Base-by-base conservation (phyloP, 2,329 filamentous ascomycete species). In the Scytalidium sp. region DNA sequence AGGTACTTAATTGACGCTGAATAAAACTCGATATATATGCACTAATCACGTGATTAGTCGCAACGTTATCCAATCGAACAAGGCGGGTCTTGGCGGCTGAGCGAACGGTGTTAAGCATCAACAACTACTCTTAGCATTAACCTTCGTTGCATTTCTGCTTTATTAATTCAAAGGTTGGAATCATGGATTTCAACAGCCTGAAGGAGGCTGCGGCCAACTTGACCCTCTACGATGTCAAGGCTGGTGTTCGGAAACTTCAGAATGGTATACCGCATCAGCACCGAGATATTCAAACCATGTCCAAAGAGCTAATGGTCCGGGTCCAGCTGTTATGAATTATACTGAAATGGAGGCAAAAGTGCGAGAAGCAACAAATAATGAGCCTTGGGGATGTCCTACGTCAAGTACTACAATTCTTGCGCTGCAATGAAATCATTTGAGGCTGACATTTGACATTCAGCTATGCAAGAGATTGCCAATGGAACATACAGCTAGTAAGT, bases 401-500 rank as follows among this genome's bases (percentile, higher is more conserved):
- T 36, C 10, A 43, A 41, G 19, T 19, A 47, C 19, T 27, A n/a
- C 19, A 25, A 39, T 27, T 10, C n/a, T 21, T 20, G 19, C 40
- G 25, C 29, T 27, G 20, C 20, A 19, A 23, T 32, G 13, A 21
- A 40, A 52, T 49, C 9, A 22, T 41, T 45, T 45, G n/a, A 46
- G 42, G 56, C 54, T 47, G 50, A 53, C 39, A 27, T 40, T 9
- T 43, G 40, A 13, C 19, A 43, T 40, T 19, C n/a, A 43, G 69
- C 88, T 64, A 96, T 97, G 92, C 92, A 97, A 72, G 94, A 99
- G 72, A 99, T 99, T 70, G 91, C 94, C 71, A 96, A 92, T 70
- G 94, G 85, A 64, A 99, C 94, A 52, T 96, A 96, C 73, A 97
- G 93, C 75, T 99, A 97, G 94, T 97, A 76, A 65, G 90, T 74